phyloP scores from a whole-genome alignment of 2,329 filamentous ascomycete genomes.

The Lachnellula hyalina region DNA sequence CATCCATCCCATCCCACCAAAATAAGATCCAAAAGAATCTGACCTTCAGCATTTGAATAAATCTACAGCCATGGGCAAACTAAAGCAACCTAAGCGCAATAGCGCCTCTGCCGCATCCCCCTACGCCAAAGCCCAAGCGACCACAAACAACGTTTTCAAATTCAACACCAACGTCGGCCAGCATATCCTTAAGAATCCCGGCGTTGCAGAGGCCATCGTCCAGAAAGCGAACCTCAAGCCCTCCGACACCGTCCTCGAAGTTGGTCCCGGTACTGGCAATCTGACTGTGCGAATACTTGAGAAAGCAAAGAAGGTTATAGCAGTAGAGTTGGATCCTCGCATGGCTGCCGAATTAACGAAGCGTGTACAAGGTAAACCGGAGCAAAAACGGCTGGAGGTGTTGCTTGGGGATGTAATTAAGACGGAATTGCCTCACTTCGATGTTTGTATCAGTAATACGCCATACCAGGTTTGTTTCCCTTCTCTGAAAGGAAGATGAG shows the following conservation, averaged over 20 bases:
- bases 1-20: background rate
- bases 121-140: constrained; percentile 28
- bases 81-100: constrained; percentile 31
- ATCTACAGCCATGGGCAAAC: constrained; percentile 29
- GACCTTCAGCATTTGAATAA: background rate
- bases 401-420: constrained; percentile 92
- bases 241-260: constrained; percentile 84
- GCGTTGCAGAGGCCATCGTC: constrained; percentile 76
- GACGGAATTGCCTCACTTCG: constrained; percentile 65
- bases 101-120: constrained; percentile 20
- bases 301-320: constrained; percentile 74
- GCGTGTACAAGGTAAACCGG: constrained; percentile 83
- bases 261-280: constrained; percentile 86
- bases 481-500: background rate
- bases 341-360: constrained; percentile 90
- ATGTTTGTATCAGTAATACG: constrained; percentile 70
- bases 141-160: constrained; percentile 82
- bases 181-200: constrained; percentile 87
- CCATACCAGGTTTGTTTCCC: constrained; percentile 52
- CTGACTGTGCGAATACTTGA: constrained; percentile 85
- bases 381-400: constrained; percentile 79
- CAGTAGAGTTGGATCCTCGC: constrained; percentile 88
- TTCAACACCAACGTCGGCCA: constrained; percentile 64
- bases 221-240: constrained; percentile 87
- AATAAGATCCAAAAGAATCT: background rate